These are phyloP conservation scores for Helichrysum umbraculigerum DNA, from an alignment of 129 eudicot genomes.

Conservation along the genomic window DNA sequence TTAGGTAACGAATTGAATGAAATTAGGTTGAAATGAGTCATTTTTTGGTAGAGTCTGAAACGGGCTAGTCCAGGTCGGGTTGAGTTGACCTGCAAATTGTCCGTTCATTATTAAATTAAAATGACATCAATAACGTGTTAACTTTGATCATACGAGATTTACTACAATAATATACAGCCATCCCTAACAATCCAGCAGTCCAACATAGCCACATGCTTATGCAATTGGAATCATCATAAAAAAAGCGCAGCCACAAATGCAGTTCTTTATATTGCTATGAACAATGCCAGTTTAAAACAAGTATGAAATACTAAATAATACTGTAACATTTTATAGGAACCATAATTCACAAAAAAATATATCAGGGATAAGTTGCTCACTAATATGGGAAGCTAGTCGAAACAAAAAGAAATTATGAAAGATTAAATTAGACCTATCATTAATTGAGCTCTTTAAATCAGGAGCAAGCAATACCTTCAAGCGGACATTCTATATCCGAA, in stretches of 20 bases:
- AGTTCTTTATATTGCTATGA: too few species aligned
- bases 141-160: too few species aligned
- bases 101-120: too few species aligned
- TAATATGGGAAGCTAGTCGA: constrained; percentile 7
- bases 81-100: background rate
- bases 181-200: too few species aligned
- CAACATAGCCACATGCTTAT: too few species aligned
- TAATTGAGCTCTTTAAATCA: constrained; percentile 1
- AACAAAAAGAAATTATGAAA: background rate
- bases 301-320: background rate
- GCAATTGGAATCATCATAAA: too few species aligned
- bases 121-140: background rate
- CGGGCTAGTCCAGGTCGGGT: background rate
- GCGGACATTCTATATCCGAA: constrained; percentile 15
- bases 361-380: background rate
- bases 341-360: background rate
- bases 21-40: background rate
- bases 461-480: constrained; percentile 17
- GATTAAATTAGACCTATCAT: constrained; percentile 8
- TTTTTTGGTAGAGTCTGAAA: background rate
- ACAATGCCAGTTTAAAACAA: too few species aligned
- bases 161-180: too few species aligned
- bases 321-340: background rate
- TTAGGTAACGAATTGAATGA: background rate
- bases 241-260: too few species aligned